Evolutionary conservation across 768 basidiomycete species (phyloP).

Genomic region (Lactarius vividus): DNA sequence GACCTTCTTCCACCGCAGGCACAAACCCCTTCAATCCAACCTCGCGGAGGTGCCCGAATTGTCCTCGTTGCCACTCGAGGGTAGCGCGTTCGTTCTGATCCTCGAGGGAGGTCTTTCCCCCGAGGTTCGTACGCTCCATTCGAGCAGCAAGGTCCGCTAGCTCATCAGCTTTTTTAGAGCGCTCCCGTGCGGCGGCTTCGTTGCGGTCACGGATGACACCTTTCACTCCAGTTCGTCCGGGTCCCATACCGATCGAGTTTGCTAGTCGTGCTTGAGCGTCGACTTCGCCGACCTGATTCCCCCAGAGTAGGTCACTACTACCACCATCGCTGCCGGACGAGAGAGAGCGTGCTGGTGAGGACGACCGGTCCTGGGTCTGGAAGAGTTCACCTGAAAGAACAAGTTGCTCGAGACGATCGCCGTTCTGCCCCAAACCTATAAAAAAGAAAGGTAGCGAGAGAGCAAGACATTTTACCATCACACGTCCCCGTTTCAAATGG

Average conservation of each 20-base stretch:
- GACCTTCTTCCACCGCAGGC: slow-evolving; percentile 64
- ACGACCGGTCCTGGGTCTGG: slow-evolving; percentile 48
- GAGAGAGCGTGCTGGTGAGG: slow-evolving; percentile 66
- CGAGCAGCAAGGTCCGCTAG: slow-evolving; percentile 49
- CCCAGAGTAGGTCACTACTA: slow-evolving; percentile 49
- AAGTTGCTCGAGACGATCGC: slow-evolving; percentile 52
- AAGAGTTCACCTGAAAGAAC: slow-evolving; percentile 80
- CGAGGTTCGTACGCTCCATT: slow-evolving; percentile 65
- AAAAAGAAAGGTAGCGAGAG: not conserved
- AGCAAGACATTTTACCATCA: slow-evolving; percentile 9
- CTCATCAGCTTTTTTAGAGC: slow-evolving; percentile 52
- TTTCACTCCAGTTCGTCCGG: slow-evolving; percentile 84
- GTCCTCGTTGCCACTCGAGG: slow-evolving; percentile 44
- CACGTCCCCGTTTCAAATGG: not conserved
- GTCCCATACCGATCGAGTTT: slow-evolving; percentile 80
- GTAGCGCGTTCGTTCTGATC: slow-evolving; percentile 55
- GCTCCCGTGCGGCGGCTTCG: slow-evolving; percentile 58
- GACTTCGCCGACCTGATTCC: slow-evolving; percentile 33
- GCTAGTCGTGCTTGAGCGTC: slow-evolving; percentile 41
- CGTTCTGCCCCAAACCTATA: slow-evolving; percentile 21
- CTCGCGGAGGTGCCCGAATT: slow-evolving; percentile 78
- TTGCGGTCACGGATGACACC: slow-evolving; percentile 81
- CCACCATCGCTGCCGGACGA: slow-evolving; percentile 47
- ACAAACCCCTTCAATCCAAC: slow-evolving; percentile 74
- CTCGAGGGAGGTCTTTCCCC: slow-evolving; percentile 72